Evolutionary conservation across 257 asterid genomes (phyloP).

Genomic region (Solanum dulcamara): DNA sequence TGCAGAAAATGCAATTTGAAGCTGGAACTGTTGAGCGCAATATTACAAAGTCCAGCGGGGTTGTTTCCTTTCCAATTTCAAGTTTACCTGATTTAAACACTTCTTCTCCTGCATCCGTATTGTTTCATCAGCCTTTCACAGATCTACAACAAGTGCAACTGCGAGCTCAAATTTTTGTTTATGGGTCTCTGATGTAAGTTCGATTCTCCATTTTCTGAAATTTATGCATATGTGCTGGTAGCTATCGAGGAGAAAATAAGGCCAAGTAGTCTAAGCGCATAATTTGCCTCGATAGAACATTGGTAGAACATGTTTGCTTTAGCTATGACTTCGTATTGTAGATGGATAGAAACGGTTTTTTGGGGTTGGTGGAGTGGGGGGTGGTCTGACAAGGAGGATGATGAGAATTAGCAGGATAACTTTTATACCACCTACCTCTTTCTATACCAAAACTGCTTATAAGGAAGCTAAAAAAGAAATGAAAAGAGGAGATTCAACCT

Average conservation of each 20-base stretch:
- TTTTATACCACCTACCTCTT: neutral
- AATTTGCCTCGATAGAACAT: neutral
- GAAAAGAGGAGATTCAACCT: neutral
- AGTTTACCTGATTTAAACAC: constrained; percentile 79
- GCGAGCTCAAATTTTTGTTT: constrained; percentile 94
- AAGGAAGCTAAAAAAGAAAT: neutral
- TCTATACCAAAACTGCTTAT: neutral
- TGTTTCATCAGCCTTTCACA: constrained; percentile 85
- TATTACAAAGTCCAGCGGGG: constrained; percentile 30
- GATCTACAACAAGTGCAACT: constrained; percentile 93
- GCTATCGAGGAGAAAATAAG: neutral
- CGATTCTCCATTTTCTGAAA: neutral
- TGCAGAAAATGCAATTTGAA: constrained; percentile 43
- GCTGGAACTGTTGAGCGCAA: constrained; percentile 17
- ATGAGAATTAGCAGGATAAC: neutral
- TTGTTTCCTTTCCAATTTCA: constrained; percentile 46
- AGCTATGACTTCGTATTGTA: neutral
- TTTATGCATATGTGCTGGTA: neutral
- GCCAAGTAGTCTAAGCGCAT: neutral
- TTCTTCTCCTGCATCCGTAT: constrained; percentile 42
- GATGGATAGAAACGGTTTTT: neutral
- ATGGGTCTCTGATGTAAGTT: constrained; percentile 97
- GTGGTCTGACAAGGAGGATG: neutral
- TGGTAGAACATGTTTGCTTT: neutral
- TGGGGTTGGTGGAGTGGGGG: too few species aligned